Evolutionary conservation across 441 rosid genomes (phyloP), one percentile per base, ranked within the genome.

Genomic region (Lepidium campestre): DNA sequence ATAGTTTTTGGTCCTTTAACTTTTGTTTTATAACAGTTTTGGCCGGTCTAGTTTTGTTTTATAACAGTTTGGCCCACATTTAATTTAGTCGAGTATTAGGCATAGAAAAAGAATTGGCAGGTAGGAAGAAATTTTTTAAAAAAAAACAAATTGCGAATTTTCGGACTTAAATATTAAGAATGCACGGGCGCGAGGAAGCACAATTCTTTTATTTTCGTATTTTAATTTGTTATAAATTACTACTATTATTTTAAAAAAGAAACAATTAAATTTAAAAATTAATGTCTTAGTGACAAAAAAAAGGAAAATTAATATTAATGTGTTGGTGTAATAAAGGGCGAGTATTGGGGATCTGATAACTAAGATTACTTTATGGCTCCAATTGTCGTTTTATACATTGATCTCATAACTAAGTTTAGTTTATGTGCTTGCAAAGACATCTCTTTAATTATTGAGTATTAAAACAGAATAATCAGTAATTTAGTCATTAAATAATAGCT

Each of bases 151-250:
- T 44, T 4, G 9, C 3, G 22, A 4, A 8, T 18, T 32, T 45
- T 54, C 15, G 39, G 34, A 42, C 23, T 65, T 57, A 55, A 40
- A 4, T 40, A 65, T 32, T 32, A 14, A 11, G 7, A 20, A 67
- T 73, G 72, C 77, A 66, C 77, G 77, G 10, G 63, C 66, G 77
- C 37, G 48, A 73, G 72, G 68, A 73, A 73, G 18, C 67, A 73
- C 57, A 59, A 42, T 15, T 37, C 7, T 15, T 54, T 70, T 29
- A n/a, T 32, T 49, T 35, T 58, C 17, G 23, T 63, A 32, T 52
- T 65, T 58, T 50, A 73, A 66, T 37, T 17, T 23, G 32, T 65
- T 56, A n/a, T 19, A 32, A 57, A 57, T 57, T 39, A 11, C n/a
- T n/a, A n/a, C n/a, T n/a, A n/a, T n/a, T n/a, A n/a, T n/a, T 48